Evolutionary conservation across 2,329 filamentous ascomycete species (phyloP), one percentile per base, ranked within the genome.

Genomic region (Xylaria sp.): DNA sequence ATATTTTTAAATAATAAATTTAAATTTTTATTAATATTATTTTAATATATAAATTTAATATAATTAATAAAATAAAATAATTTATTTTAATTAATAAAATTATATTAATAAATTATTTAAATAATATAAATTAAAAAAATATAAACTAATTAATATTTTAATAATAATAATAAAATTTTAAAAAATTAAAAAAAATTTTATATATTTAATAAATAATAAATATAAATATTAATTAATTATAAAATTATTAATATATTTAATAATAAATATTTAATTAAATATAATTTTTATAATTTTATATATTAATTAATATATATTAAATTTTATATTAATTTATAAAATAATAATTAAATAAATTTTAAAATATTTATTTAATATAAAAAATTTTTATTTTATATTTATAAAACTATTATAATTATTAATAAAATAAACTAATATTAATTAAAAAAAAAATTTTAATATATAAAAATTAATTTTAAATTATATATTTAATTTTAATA

Each of bases 11-110:
- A 62, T 62, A 62, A 62, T 47, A 21, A 39, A 62, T 6, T 36
- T 62, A 45, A n/a, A 11, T 0, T 32, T 47, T 8, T 61, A 24
- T n/a, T 61, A 61, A 54, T 61, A 61, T 47, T 61, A 61, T 7
- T 61, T 61, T 32, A 34, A 21, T 47, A 62, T 62, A 45, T 55
- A 55, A 32, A 62, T 62, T 21, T 55, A 34, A 17, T 17, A 12
- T 3, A 47, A 62, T 2, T 9, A 47, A 24, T 9, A 21, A 55
- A 62, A 62, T 3, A 32, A 62, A 62, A 55, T 24, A 21, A 62
- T 62, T 62, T 62, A 62, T 47, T 62, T 62, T 24, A 47, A 62
- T 47, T 62, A 62, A 62, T 24, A 62, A 62, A 62, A 11, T 4
- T 62, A 62, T 62, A 62, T 62, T 24, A 24, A 62, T 27, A 62